Percentiles rank a stretch among this genome's conserved stretches.
Evolutionary conservation across 495 filamentous ascomycete genomes (phyloP).

Genomic region (Chaetomium cochliodes): DNA sequence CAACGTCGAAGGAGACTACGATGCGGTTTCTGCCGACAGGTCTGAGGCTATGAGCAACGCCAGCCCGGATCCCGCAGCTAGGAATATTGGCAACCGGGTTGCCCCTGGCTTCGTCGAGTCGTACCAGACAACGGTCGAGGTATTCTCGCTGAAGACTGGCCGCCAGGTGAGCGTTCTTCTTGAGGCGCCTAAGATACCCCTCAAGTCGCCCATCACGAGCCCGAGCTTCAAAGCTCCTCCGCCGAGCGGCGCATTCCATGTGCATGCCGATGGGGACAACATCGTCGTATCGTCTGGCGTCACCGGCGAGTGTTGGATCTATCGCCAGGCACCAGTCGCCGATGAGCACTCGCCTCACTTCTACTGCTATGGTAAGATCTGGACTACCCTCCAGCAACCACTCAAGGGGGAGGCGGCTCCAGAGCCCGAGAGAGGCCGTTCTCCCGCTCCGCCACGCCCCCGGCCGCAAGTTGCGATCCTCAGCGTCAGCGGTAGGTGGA

Average conservation of each 20-base stretch:
- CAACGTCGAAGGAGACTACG: constrained; percentile 40
- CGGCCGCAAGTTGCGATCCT: constrained; percentile 63
- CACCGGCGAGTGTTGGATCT: constrained; percentile 85
- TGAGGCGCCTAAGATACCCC: constrained; percentile 49
- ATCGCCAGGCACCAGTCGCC: constrained; percentile 42
- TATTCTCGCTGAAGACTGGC: constrained; percentile 74
- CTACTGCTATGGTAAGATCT: constrained; percentile 72
- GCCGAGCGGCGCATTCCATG: constrained; percentile 66
- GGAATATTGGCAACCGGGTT: constrained; percentile 17
- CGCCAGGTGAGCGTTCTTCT: constrained; percentile 68
- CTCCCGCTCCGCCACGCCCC: constrained; percentile 38
- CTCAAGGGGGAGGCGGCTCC: constrained; percentile 46
- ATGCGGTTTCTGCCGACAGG: constrained; percentile 41
- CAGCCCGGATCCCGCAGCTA: constrained; percentile 30
- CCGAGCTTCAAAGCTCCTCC: constrained; percentile 58
- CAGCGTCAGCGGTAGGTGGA: constrained; percentile 74
- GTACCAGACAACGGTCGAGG: constrained; percentile 82
- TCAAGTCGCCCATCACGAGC: constrained; percentile 52
- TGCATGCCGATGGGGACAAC: constrained; percentile 65
- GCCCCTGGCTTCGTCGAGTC: constrained; percentile 45
- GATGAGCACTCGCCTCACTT: constrained; percentile 50
- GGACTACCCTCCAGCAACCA: constrained; percentile 71
- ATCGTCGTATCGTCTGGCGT: constrained; percentile 71
- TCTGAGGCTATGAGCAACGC: constrained; percentile 38
- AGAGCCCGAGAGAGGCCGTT: constrained; percentile 46